phyloP scores from a whole-genome alignment of 2,329 filamentous ascomycete species.

The Westerdykella aurantiaca region DNA sequence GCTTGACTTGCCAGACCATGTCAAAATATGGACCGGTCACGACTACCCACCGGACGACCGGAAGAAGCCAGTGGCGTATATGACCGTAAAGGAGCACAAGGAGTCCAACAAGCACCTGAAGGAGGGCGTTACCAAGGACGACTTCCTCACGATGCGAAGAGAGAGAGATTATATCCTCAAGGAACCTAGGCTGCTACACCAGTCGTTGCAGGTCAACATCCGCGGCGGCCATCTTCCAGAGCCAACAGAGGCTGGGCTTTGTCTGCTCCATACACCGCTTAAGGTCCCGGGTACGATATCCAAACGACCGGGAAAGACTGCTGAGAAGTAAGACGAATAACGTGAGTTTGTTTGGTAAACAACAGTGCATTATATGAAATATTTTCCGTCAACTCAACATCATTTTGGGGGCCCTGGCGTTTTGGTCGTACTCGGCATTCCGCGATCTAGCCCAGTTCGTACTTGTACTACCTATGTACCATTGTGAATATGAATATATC shows the following conservation, averaged over 20 bases:
- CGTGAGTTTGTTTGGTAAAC: too few relatives aligned
- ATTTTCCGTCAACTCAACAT: too few relatives aligned
- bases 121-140: slow-evolving; percentile 16
- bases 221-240: slow-evolving; percentile 33
- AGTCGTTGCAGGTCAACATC: slow-evolving; percentile 38
- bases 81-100: slow-evolving; percentile 34
- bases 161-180: slow-evolving; percentile 26
- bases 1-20: slow-evolving; percentile 21
- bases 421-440: too few relatives aligned
- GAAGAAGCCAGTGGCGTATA: slow-evolving; percentile 20
- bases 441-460: too few relatives aligned
- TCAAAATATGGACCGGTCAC: slow-evolving; percentile 33
- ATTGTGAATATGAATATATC: too few relatives aligned
- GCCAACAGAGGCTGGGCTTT: slow-evolving; percentile 2
- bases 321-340: too few relatives aligned
- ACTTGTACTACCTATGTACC: too few relatives aligned
- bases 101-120: slow-evolving; percentile 33
- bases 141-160: slow-evolving; percentile 31
- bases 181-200: slow-evolving; percentile 34
- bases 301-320: too few relatives aligned
- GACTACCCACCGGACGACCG: slow-evolving; percentile 28
- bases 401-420: too few relatives aligned
- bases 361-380: too few relatives aligned
- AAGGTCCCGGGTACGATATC: slow-evolving; percentile 1
- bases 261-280: slow-evolving; percentile 52